Conservation (phyloP, 2,329 filamentous ascomycete species). For the Seiridium cupressi region DNA sequence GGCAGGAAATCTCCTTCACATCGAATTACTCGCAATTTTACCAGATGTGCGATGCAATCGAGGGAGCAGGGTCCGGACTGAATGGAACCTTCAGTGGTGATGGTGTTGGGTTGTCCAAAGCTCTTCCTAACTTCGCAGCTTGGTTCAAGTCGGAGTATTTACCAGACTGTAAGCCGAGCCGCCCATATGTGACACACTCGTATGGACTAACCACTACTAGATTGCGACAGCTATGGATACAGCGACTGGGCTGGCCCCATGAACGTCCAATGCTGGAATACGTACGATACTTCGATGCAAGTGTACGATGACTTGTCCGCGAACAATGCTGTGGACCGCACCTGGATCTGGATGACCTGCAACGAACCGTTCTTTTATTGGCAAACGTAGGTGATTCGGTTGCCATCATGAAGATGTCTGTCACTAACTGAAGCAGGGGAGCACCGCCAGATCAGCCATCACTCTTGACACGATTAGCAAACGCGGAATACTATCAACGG, state of each 20-base stretch:
- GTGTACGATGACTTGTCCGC: constrained; percentile 49
- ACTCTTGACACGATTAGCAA: constrained; percentile 52
- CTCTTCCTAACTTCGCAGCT: constrained; percentile 52
- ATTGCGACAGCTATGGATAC: constrained; percentile 47
- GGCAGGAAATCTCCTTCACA: constrained; percentile 34
- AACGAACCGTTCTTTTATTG: constrained; percentile 62
- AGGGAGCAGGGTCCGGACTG: constrained; percentile 30
- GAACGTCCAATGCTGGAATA: constrained; percentile 51
- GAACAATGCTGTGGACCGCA: constrained; percentile 44
- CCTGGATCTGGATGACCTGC: constrained; percentile 62
- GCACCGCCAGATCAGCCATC: constrained; percentile 41
- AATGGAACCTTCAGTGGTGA: constrained; percentile 22
- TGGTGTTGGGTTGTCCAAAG: constrained; percentile 53
- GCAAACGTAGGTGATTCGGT: constrained; percentile 40
- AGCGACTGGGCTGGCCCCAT: constrained; percentile 35
- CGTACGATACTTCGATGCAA: constrained; percentile 46
- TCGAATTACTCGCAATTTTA: constrained; percentile 33
- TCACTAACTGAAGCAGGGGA: constrained; percentile 29
- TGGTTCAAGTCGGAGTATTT: constrained; percentile 47
- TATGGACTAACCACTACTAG: background rate
- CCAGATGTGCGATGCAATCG: constrained; percentile 30
- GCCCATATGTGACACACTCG: background rate
- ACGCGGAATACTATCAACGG: constrained; percentile 49
- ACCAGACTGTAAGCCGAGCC: constrained; percentile 41
- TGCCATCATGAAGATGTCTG: background rate